Evolutionary conservation across 495 filamentous ascomycete species (phyloP).

Genomic region (Aspergillus panamensis): DNA sequence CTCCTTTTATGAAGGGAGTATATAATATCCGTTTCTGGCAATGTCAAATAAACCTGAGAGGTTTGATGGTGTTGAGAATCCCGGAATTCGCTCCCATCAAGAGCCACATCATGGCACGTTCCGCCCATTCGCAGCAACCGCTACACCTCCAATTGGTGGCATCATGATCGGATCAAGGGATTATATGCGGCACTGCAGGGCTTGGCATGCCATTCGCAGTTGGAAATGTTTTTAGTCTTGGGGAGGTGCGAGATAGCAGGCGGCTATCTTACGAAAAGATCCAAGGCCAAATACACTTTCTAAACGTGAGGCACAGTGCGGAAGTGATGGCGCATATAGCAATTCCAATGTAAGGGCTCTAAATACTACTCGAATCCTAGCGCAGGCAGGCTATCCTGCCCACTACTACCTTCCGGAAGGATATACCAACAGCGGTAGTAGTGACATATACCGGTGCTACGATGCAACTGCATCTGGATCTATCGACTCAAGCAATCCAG

Average conservation of each 20-base stretch:
- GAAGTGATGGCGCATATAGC: not conserved
- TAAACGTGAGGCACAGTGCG: too few species aligned
- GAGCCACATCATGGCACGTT: constrained; percentile 1
- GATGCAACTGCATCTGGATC: not conserved
- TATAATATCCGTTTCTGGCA: not conserved
- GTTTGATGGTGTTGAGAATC: not conserved
- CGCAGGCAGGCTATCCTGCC: not conserved
- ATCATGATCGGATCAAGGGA: not conserved
- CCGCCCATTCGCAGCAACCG: not conserved
- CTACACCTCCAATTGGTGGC: not conserved
- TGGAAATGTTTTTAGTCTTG: not conserved
- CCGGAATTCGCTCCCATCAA: not conserved
- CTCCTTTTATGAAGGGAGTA: not conserved
- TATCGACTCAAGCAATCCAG: not conserved
- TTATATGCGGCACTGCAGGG: not conserved
- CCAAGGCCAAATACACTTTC: not conserved
- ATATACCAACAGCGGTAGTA: too few species aligned
- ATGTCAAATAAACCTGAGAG: not conserved
- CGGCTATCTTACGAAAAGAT: not conserved
- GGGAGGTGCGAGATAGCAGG: not conserved
- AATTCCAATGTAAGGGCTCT: not conserved
- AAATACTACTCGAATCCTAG: not conserved
- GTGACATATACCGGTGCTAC: not conserved
- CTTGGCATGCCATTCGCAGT: not conserved
- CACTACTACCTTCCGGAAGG: not conserved